Evolutionary conservation across 805 yeast genomes (phyloP).

Genomic region (Sugiyamaella marilandica): DNA sequence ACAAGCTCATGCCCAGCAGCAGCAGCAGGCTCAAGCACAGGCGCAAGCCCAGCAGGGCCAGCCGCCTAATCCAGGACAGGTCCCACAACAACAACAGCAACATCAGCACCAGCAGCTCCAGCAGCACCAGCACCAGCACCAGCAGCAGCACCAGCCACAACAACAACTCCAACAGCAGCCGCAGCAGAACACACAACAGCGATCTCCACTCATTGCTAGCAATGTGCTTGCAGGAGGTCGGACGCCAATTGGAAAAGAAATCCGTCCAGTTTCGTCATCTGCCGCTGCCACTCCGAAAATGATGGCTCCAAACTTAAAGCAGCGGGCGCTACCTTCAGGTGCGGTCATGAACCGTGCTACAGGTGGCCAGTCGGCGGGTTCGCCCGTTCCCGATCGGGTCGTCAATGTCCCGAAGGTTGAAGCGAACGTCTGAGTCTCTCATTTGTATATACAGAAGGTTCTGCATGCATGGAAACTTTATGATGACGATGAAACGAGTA

Average conservation of each 20-base stretch:
- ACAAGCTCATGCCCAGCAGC: slow-evolving; percentile 32
- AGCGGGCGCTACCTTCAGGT: slow-evolving; percentile 1
- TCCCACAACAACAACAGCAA: slow-evolving; percentile 9
- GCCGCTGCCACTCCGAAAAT: background rate
- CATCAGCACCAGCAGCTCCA: slow-evolving; percentile 15
- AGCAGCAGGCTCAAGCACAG: slow-evolving; percentile 23
- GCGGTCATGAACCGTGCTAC: background rate
- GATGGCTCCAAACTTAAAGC: background rate
- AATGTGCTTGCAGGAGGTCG: background rate
- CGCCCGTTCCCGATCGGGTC: slow-evolving; percentile 3
- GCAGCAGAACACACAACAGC: background rate
- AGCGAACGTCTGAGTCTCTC: slow-evolving; percentile 9
- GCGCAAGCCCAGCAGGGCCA: background rate
- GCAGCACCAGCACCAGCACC: slow-evolving; percentile 1
- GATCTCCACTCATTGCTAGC: background rate
- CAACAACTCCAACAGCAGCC: background rate
- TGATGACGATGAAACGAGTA: slow-evolving; percentile 4
- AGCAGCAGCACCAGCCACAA: slow-evolving; percentile 4
- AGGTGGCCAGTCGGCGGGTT: background rate
- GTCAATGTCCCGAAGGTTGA: slow-evolving; percentile 10
- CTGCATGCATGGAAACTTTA: background rate
- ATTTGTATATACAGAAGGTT: background rate
- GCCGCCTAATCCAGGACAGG: background rate
- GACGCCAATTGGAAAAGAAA: background rate
- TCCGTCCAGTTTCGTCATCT: background rate